phyloP scores from a whole-genome alignment of 768 basidiomycete species.

The Boletus rex-veris region DNA sequence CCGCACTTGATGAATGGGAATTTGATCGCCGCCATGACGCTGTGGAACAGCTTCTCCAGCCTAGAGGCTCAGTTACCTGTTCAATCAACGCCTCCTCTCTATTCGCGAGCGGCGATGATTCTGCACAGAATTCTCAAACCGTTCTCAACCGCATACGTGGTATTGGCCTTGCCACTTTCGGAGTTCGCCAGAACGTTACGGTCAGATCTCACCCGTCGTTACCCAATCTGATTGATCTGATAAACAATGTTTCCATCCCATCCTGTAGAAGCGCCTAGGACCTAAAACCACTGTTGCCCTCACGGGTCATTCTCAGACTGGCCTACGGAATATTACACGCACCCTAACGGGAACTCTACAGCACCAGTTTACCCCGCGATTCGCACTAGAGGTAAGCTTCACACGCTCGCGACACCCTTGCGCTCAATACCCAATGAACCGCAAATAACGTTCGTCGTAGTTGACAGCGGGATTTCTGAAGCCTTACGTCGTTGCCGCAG shows the following conservation, averaged over 20 bases:
- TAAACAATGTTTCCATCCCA: slow-evolving; percentile 13
- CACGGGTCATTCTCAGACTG: slow-evolving; percentile 35
- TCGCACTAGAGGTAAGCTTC: slow-evolving; percentile 42
- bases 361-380: slow-evolving; percentile 71
- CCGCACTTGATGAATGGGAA: slow-evolving; percentile 40
- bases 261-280: slow-evolving; percentile 45
- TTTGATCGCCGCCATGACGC: slow-evolving; percentile 36
- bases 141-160: slow-evolving; percentile 36
- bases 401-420: slow-evolving; percentile 16
- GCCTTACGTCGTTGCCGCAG: slow-evolving; percentile 41
- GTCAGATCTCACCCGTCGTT: slow-evolving; percentile 30
- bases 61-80: slow-evolving; percentile 44
- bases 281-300: slow-evolving; percentile 43
- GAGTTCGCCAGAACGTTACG: slow-evolving; percentile 43
- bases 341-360: slow-evolving; percentile 66
- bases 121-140: slow-evolving; percentile 22
- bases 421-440: slow-evolving; percentile 6
- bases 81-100: slow-evolving; percentile 49
- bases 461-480: slow-evolving; percentile 39
- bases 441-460: slow-evolving; percentile 28
- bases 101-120: slow-evolving; percentile 37
- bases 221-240: slow-evolving; percentile 21
- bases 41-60: slow-evolving; percentile 39
- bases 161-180: slow-evolving; percentile 33
- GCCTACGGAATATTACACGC: slow-evolving; percentile 26